Percentiles rank a stretch among this genome's conserved stretches.
These are phyloP conservation scores for Bipolaris zeicola DNA, from an alignment of 2,329 filamentous ascomycete genomes.

Conservation along the genomic window DNA sequence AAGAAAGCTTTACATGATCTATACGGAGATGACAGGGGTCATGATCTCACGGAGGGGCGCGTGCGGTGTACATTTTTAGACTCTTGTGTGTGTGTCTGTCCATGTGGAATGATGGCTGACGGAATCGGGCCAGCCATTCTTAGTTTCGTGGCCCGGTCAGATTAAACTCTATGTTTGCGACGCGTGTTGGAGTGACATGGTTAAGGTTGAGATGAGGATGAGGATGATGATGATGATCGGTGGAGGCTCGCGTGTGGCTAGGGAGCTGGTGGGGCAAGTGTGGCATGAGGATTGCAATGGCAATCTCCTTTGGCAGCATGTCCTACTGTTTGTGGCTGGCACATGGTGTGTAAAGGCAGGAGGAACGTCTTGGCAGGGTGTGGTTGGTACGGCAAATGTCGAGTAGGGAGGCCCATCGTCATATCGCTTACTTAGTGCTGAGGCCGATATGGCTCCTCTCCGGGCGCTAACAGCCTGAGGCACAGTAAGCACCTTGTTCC, in stretches of 20 bases:
- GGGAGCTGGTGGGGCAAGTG: too few relatives aligned
- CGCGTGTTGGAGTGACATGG: neutral
- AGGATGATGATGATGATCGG: too few relatives aligned
- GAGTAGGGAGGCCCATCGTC: neutral
- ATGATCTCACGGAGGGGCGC: neutral
- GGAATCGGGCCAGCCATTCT: neutral
- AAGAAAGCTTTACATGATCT: neutral
- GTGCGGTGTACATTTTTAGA: neutral
- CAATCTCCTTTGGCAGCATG: neutral
- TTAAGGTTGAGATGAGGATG: neutral
- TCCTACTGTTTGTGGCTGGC: neutral
- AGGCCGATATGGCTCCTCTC: neutral
- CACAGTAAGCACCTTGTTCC: neutral
- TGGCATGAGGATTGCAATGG: too few relatives aligned
- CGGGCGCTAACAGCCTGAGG: slow-evolving; percentile 1
- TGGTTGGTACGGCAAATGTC: neutral
- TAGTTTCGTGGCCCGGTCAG: neutral
- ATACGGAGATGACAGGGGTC: neutral
- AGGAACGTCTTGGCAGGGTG: too few relatives aligned
- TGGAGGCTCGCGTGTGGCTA: too few relatives aligned
- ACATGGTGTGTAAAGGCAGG: neutral
- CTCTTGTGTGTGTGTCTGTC: neutral
- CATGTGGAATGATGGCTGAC: neutral
- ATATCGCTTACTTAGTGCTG: neutral
- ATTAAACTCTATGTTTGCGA: neutral